Base-by-base conservation (phyloP, 768 basidiomycete species). In the Tulasnella calospora region DNA sequence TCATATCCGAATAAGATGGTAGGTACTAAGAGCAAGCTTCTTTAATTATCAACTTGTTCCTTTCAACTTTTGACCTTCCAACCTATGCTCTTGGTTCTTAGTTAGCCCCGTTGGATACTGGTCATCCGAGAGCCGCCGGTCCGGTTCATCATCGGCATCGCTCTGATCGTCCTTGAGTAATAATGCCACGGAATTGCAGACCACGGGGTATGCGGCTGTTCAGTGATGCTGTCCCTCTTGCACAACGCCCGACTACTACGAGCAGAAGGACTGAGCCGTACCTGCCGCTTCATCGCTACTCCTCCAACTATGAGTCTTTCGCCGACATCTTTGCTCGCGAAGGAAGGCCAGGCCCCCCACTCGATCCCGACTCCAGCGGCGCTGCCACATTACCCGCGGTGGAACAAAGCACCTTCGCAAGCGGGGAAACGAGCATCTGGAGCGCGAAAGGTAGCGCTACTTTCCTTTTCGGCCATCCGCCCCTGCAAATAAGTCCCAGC, bases 271-370 rank as follows among this genome's bases (percentile, higher is more conserved):
- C 27, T 17, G 36, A 38, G 10, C 27, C 71, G 36, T 71, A 40
- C 41, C 35, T 71, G 36, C 71, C 71, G 41, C 71, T 71, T 27
- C 71, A 71, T 44, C 71, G 71, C 36, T 38, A 71, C 41, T n/a
- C 71, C 30, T 19, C 36, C 71, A 27, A 5, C 3, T 71, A 71
- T 44, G 71, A 71, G 35, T 71, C 71, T 44, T 44, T 71, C 35
- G 71, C 71, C 36, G 71, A 71, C 35, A 71, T 71, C 35, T 35
- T 71, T 44, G 71, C 35, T 36, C 71, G 41, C 17, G 36, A 71
- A 27, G 71, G 71, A 71, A 38, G 27, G 12, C 27, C 41, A 38
- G 35, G 35, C 9, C 71, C 71, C 21, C 30, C 71, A 6, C 9
- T 71, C 17, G 71, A 71, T 27, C 71, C 71, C 30, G 71, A 71